Evolutionary conservation across 345 rosid species (phyloP).

Genomic region (Ailanthus altissimus): DNA sequence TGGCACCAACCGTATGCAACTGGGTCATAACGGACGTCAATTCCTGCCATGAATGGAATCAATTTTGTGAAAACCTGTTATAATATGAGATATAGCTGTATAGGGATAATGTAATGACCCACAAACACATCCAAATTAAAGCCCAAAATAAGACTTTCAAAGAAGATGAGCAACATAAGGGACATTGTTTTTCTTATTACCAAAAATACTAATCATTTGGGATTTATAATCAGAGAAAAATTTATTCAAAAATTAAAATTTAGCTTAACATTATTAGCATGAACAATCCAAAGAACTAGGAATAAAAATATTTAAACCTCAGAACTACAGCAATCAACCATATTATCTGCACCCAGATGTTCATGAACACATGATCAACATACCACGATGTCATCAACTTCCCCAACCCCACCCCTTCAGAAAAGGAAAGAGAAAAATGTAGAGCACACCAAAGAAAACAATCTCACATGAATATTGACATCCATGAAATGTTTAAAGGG

Average conservation of each 20-base stretch:
- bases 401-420: not conserved
- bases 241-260: not conserved
- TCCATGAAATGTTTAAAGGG: not conserved
- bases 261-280: not conserved
- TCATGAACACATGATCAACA: not conserved
- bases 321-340: not conserved
- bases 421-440: not conserved
- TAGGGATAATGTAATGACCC: not conserved
- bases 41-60: constrained; percentile 34
- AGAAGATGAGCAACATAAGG: not conserved
- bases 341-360: not conserved
- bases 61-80: constrained; percentile 9
- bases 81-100: not conserved
- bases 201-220: not conserved
- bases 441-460: not conserved
- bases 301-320: not conserved
- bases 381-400: not conserved
- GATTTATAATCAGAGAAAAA: not conserved
- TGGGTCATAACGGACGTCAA: constrained; percentile 19
- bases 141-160: not conserved
- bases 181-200: not conserved
- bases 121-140: not conserved
- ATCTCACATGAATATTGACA: not conserved
- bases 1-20: constrained; percentile 30
- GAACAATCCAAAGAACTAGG: not conserved